Base-by-base conservation (phyloP, 768 basidiomycete species). In the Ephemerocybe angulata region DNA sequence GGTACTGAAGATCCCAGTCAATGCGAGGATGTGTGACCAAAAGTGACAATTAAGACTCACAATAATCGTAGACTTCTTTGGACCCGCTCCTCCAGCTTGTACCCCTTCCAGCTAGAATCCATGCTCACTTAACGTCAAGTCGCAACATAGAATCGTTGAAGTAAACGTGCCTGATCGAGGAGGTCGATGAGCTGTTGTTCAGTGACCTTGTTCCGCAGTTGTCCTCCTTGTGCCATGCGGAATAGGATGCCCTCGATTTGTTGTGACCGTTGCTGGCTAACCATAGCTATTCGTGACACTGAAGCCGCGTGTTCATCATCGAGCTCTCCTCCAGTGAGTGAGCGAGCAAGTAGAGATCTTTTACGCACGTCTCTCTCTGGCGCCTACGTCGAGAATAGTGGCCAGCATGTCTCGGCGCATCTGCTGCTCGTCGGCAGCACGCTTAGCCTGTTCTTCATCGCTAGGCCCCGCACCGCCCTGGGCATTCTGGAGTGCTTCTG, bases 281-380 rank as follows among this genome's bases (percentile, higher is more conserved):
- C 93, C 27, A 96, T 83, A 3, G 86, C 81, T 59, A 96, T 95
- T 47, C 94, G 85, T 10, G 90, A 86, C 53, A 95, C 93, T 96
- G 64, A 7, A 38, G 21, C 42, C 4, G 22, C 38, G 27, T 44
- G 40, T 24, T 15, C 22, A 24, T 11, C 55, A 8, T 17, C n/a
- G 10, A 19, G 7, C 15, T 19, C n/a, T 41, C 5, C 5, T n/a
- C 6, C 38, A 19, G 38, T 19, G 15, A 17, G 38, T 13, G n/a
- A 41, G n/a, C n/a, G n/a, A n/a, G n/a, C n/a, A n/a, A 27, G 22
- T 19, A 19, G 43, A 46, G 41, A 35, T 47, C 4, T 54, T 21
- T 41, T 37, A 76, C 78, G 58, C 68, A 94, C 92, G 72, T 67
- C 92, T 79, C 75, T 93, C 93, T 55, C 91, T 80, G 37, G 93